Percentiles rank a stretch among this genome's conserved stretches.
Conservation (phyloP, 1,284 basidiomycete genomes). For the Moesziomyces sp. region DNA sequence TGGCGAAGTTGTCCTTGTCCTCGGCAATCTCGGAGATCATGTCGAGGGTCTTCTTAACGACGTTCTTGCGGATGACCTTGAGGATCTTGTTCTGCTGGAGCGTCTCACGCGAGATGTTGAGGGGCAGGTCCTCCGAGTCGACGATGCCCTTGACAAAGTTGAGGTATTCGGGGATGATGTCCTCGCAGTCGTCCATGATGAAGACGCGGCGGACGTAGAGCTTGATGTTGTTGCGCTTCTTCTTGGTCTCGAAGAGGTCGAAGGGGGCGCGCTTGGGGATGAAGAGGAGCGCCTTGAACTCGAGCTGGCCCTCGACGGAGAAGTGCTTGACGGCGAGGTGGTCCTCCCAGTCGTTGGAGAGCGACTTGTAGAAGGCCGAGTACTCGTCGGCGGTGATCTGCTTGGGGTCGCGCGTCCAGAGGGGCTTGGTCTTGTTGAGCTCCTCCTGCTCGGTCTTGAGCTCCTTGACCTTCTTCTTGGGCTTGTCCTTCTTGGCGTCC, state of each 20-base stretch:
- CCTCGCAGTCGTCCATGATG: constrained; percentile 99
- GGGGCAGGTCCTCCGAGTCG: constrained; percentile 98
- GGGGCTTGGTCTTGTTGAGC: constrained; percentile 99
- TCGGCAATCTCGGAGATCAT: constrained; percentile 95
- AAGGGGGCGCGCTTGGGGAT: constrained; percentile 86
- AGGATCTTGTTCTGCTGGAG: constrained; percentile 99
- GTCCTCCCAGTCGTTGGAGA: constrained; percentile 99
- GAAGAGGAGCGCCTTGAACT: constrained; percentile 97
- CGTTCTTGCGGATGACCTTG: constrained; percentile 87
- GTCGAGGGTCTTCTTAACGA: constrained; percentile 98
- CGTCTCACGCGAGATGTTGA: constrained; percentile 99
- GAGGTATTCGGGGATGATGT: constrained; percentile 99
- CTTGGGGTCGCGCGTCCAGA: constrained; percentile 97
- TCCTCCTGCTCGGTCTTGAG: constrained; percentile 82
- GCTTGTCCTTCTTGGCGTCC: constrained; percentile 75
- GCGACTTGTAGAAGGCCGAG: constrained; percentile 96
- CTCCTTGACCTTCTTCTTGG: constrained; percentile 91
- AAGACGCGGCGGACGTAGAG: constrained; percentile 99
- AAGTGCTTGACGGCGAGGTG: constrained; percentile 99
- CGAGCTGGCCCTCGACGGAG: constrained; percentile 99
- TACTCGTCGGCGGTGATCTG: constrained; percentile 96
- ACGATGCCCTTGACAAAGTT: constrained; percentile 97
- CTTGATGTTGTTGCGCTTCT: constrained; percentile 99
- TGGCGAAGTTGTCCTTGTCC: constrained; percentile 99
- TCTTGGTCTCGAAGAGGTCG: constrained; percentile 99